Evolutionary conservation across 2,329 filamentous ascomycete species (phyloP).

Genomic region (Ophiostoma triangulosporum): DNA sequence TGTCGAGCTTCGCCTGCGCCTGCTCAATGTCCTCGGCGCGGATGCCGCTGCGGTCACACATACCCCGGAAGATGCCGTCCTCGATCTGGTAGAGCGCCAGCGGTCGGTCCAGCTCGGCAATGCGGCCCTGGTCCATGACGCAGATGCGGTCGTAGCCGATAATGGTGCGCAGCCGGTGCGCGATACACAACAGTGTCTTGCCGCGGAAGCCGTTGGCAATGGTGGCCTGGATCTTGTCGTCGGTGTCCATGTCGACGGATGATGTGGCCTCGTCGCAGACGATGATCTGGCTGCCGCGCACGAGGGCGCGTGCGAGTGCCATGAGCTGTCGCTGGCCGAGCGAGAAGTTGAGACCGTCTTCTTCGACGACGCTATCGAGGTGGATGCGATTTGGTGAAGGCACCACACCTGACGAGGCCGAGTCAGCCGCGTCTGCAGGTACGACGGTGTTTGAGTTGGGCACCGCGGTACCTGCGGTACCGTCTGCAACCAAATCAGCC

Average conservation of each 20-base stretch:
- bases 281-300: slow-evolving; percentile 79
- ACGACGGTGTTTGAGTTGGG: no score
- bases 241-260: slow-evolving; percentile 89
- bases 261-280: slow-evolving; percentile 95
- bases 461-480: no score
- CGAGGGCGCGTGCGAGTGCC: slow-evolving; percentile 81
- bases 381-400: slow-evolving; percentile 57
- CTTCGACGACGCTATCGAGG: slow-evolving; percentile 75
- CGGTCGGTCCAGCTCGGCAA: slow-evolving; percentile 77
- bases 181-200: slow-evolving; percentile 83
- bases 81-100: slow-evolving; percentile 56
- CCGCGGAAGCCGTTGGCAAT: slow-evolving; percentile 76
- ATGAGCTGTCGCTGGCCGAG: slow-evolving; percentile 91
- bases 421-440: background rate
- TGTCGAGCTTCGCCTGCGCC: slow-evolving; percentile 20
- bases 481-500: slow-evolving; percentile 50
- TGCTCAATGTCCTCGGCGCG: slow-evolving; percentile 37
- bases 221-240: slow-evolving; percentile 84
- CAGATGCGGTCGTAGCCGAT: slow-evolving; percentile 90
- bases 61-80: slow-evolving; percentile 64
- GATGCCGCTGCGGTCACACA: slow-evolving; percentile 84
- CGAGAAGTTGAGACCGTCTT: slow-evolving; percentile 92
- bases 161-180: slow-evolving; percentile 82
- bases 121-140: slow-evolving; percentile 83
- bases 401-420: slow-evolving; percentile 8